These are phyloP conservation scores for Exophiala xenobiotica DNA, from an alignment of 2,329 filamentous ascomycete species.

Conservation along the genomic window DNA sequence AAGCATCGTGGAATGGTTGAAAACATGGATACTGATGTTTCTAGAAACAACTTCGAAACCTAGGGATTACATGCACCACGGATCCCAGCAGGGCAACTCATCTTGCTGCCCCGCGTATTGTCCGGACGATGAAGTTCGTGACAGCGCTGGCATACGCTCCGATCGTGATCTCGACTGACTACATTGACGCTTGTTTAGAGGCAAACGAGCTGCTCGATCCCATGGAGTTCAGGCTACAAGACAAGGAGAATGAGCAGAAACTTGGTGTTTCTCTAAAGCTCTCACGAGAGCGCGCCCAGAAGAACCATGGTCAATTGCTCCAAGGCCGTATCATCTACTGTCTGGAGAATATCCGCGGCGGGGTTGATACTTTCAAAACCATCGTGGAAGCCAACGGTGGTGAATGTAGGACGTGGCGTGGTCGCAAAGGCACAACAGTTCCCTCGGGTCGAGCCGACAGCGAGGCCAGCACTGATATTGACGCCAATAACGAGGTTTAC, in stretches of 20 bases:
- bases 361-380: constrained; percentile 76
- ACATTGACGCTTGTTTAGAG: constrained; percentile 74
- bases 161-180: constrained; percentile 71
- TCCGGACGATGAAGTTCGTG: constrained; percentile 92
- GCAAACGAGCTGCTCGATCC: constrained; percentile 64
- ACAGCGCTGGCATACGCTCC: constrained; percentile 80
- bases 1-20: constrained; percentile 37
- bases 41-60: constrained; percentile 74
- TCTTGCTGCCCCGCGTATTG: constrained; percentile 79
- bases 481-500: constrained; percentile 72
- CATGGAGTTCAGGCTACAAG: constrained; percentile 66
- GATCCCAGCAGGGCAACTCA: constrained; percentile 78
- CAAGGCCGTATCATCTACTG: constrained; percentile 78
- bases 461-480: constrained; percentile 43
- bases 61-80: constrained; percentile 78
- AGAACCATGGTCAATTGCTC: constrained; percentile 75
- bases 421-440: constrained; percentile 67
- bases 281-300: constrained; percentile 67
- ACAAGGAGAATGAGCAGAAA: constrained; percentile 69
- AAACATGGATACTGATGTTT: constrained; percentile 15
- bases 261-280: constrained; percentile 68
- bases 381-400: constrained; percentile 91
- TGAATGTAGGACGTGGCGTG: constrained; percentile 72
- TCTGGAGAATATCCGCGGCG: constrained; percentile 74
- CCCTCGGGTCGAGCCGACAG: constrained; percentile 50